Evolutionary conservation across 768 basidiomycete species (phyloP), one percentile per base, ranked within the genome.

Genomic region (Termitomyces sp.): DNA sequence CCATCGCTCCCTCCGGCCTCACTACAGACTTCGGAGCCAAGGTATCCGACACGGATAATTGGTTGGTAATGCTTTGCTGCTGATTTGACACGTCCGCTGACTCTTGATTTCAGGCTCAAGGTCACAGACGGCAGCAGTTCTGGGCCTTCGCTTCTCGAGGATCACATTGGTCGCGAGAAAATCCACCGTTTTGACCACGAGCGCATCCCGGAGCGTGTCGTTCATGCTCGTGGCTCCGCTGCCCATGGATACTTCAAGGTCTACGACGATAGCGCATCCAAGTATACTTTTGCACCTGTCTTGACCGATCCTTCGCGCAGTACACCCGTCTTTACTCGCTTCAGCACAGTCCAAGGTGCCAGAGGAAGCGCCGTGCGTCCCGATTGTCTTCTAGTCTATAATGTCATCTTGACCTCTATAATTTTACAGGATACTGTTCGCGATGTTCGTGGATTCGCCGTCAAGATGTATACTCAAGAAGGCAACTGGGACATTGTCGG

Each of bases 161-260:
- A 91, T 69, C 86, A 89, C 60, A 81, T 90, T 64, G 82, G 81
- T 5, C 83, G 89, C 65, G 87, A 90, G 76, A 91, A 92, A 73
- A 84, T 92, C 35, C 83, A 84, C 57, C 82, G 87, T 15, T 94
- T 93, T 67, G 92, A 94, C 69, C 92, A 93, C 68, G 92, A 95
- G 71, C 89, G 67, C 13, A 94, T 95, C 57, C 93, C 94, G 0
- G 93, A 93, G 77, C 90, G 91, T 49, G 86, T 89, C 11, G 88
- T 89, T 8, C 81, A 81, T 68, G 87, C 90, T 50, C 85, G 90
- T 15, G 90, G 89, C n/a, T 69, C 84, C 33, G 90, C 84, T 55
- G 92, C 91, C 13, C 92, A 94, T 70, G 93, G 94, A 4, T 82
- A 87, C 68, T 96, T 96, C 81, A 87, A 83, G 71, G 85, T 90